These are phyloP conservation scores for Macrocybe gigantea DNA, from an alignment of 768 basidiomycete genomes.

Conservation along the genomic window DNA sequence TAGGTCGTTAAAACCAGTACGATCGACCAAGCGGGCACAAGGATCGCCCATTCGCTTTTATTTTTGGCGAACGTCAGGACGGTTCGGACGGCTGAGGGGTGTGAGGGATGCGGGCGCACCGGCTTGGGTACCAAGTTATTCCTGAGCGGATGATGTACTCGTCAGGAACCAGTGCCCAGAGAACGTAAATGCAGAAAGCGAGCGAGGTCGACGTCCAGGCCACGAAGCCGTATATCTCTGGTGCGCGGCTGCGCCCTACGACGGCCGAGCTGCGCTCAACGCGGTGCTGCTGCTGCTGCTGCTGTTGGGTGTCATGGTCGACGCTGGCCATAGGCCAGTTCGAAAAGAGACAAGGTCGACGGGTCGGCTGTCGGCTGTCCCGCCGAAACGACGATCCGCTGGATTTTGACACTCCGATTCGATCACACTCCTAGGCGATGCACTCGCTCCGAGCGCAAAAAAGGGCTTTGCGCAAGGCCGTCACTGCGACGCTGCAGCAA, in stretches of 20 bases:
- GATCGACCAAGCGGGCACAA: conserved; percentile 74
- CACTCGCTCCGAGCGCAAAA: conserved; percentile 43
- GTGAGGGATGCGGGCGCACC: conserved; percentile 36
- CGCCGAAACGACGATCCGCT: background rate
- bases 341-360: background rate
- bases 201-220: conserved; percentile 77
- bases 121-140: conserved; percentile 82
- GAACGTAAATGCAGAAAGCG: conserved; percentile 60
- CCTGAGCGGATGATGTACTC: conserved; percentile 59
- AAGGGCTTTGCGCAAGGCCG: conserved; percentile 43
- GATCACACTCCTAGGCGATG: no score
- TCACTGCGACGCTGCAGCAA: conserved; percentile 37
- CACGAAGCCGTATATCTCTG: conserved; percentile 90
- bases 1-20: conserved; percentile 71
- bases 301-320: background rate
- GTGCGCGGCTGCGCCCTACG: conserved; percentile 50
- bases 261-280: no score
- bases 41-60: conserved; percentile 79
- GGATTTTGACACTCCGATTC: no score
- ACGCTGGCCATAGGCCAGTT: background rate
- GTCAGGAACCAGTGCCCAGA: conserved; percentile 82
- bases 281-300: background rate
- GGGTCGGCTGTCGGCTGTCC: background rate
- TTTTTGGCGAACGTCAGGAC: background rate
- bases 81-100: background rate